Evolutionary conservation across 495 filamentous ascomycete genomes (phyloP), one percentile per base, ranked within the genome.

Genomic region (Xylona heveae): DNA sequence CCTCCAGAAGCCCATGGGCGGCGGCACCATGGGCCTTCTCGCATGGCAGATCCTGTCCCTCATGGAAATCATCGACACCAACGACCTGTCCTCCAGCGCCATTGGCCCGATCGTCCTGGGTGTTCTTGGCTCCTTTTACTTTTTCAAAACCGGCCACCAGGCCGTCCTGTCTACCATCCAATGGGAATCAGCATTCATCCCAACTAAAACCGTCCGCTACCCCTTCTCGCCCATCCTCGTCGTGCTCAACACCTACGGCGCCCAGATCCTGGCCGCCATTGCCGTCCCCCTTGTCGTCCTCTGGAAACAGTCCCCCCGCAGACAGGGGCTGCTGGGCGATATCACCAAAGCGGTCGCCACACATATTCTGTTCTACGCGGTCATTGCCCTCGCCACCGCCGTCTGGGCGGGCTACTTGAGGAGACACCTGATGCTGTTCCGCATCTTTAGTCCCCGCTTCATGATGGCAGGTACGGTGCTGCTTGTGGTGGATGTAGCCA

Each of bases 81-180:
- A 79, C 49, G 50, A 59, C 26, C 54, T 92, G 1, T 49, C 59
- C 25, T 63, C 67, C 42, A 74, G 77, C 2, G 50, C 77, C 20
- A 72, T 95, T 45, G 88, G 83, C 0, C 85, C 90, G 15, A 57
- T 83, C 15, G 60, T 91, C 24, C 61, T 99, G 7, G 90, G 69
- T 23, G 51, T 94, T 10, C 62, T 99, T 1, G 90, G 82, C 29
- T 76, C 71, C 40, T 92, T 82, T 50, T 70, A 92, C 57, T 99
- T 74, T 60, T 99, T 99, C 70, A 92, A 85, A 43, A 99, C 88
- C 1, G 88, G 88, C 40, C 88, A 99, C 52, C 90, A 95, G 52
- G 85, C 85, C 10, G 75, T 72, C 0, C 65, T 93, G 15, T 64
- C 68, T 42, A 74, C 67, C 37, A 90, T 99, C 49, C 90, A 99